Evolutionary conservation across 306 rosid species (phyloP).

Genomic region (Acmispon strigosus): DNA sequence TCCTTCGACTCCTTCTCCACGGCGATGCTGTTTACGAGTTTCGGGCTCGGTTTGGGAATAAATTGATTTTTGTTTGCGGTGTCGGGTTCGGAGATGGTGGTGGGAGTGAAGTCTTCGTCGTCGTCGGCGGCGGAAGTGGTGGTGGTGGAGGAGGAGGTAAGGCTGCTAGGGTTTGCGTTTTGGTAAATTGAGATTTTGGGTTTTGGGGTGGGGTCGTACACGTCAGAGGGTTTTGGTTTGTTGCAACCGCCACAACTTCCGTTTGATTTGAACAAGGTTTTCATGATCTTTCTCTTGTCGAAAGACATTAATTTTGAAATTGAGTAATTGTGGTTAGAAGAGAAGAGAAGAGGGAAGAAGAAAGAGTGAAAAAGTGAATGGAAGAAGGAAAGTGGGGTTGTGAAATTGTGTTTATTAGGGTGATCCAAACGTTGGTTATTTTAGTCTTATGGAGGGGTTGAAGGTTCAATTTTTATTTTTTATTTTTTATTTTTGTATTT

Average conservation of each 20-base stretch:
- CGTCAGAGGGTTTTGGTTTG: slow-evolving; percentile 21
- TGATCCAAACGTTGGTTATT: too few relatives aligned
- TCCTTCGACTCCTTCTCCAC: slow-evolving; percentile 42
- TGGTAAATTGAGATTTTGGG: neutral
- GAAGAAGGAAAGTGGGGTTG: too few relatives aligned
- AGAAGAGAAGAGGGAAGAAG: too few relatives aligned
- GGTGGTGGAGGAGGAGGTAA: slow-evolving; percentile 27
- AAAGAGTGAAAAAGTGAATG: too few relatives aligned
- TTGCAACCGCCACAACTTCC: slow-evolving; percentile 32
- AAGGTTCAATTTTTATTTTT: too few relatives aligned
- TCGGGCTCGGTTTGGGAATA: neutral
- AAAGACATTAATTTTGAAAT: slow-evolving; percentile 25
- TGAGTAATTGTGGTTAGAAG: too few relatives aligned
- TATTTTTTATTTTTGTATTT: too few relatives aligned
- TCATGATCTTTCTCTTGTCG: slow-evolving; percentile 22
- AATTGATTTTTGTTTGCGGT: neutral
- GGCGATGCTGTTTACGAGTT: slow-evolving; percentile 30
- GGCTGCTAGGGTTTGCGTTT: slow-evolving; percentile 13
- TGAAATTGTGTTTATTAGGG: too few relatives aligned
- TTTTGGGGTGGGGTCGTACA: slow-evolving; percentile 27
- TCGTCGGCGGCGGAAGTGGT: slow-evolving; percentile 19
- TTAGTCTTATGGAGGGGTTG: too few relatives aligned
- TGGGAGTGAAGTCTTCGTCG: slow-evolving; percentile 20
- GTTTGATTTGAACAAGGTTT: slow-evolving; percentile 14
- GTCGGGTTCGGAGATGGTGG: slow-evolving; percentile 18